Conservation (phyloP, 2,329 filamentous ascomycete genomes). For the Pseudogymnoascus sp. region DNA sequence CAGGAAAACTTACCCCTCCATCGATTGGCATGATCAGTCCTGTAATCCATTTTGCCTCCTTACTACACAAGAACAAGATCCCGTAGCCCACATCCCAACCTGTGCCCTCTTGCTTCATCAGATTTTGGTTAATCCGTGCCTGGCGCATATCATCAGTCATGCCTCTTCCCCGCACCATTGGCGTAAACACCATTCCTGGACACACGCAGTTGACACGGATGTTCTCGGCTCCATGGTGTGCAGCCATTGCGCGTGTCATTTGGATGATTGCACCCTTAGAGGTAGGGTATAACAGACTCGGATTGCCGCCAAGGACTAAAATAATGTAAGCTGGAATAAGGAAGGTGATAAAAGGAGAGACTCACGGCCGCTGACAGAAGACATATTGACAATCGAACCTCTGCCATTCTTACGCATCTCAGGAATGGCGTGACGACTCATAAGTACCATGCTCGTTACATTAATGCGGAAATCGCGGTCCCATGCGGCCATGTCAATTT, state of each 20-base stretch:
- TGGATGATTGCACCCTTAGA: slow-evolving; percentile 46
- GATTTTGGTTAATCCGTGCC: slow-evolving; percentile 37
- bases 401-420: slow-evolving; percentile 46
- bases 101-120: slow-evolving; percentile 48
- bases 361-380: slow-evolving; percentile 28
- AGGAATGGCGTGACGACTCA: slow-evolving; percentile 55
- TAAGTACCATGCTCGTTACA: slow-evolving; percentile 57
- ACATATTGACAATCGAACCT: slow-evolving; percentile 33
- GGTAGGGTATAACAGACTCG: slow-evolving; percentile 40
- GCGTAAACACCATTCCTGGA: slow-evolving; percentile 44
- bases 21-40: slow-evolving; percentile 42
- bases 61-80: slow-evolving; percentile 44
- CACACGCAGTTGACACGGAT: slow-evolving; percentile 51
- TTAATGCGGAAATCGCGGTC: slow-evolving; percentile 51
- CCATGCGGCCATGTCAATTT: slow-evolving; percentile 53
- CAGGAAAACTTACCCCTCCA: slow-evolving; percentile 30
- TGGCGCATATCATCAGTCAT: slow-evolving; percentile 35
- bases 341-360: not conserved
- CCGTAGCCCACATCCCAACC: slow-evolving; percentile 47
- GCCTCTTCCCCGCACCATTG: slow-evolving; percentile 37
- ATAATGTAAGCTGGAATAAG: not conserved
- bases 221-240: slow-evolving; percentile 42
- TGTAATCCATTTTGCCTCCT: slow-evolving; percentile 46
- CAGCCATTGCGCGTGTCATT: slow-evolving; percentile 50
- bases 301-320: slow-evolving; percentile 35